phyloP scores from a whole-genome alignment of 2,329 filamentous ascomycete genomes.

The Colletotrichum godetiae region DNA sequence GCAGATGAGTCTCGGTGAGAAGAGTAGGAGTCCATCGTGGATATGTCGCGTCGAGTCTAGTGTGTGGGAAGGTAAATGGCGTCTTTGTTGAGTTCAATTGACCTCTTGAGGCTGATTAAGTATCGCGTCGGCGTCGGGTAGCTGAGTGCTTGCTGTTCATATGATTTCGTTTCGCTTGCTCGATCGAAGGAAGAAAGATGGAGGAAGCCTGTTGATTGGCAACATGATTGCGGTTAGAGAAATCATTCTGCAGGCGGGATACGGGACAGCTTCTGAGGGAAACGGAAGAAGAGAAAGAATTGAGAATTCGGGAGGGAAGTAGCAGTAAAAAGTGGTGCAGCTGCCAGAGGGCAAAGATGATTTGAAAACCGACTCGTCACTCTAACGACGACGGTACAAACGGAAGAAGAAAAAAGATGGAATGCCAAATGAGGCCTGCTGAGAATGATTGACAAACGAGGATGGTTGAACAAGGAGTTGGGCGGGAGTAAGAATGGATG shows the following conservation, averaged over 20 bases:
- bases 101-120: constrained; percentile 35
- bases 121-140: constrained; percentile 38
- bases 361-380: constrained; percentile 20
- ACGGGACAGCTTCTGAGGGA: constrained; percentile 33
- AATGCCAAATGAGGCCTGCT: constrained; percentile 22
- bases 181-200: constrained; percentile 40
- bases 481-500: constrained; percentile 18
- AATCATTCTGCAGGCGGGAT: constrained; percentile 51
- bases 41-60: not conserved
- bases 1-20: constrained; percentile 63
- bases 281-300: constrained; percentile 33
- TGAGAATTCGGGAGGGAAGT: constrained; percentile 26
- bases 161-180: constrained; percentile 39
- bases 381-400: constrained; percentile 21
- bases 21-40: constrained; percentile 65
- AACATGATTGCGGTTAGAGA: constrained; percentile 68
- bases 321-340: constrained; percentile 32
- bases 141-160: constrained; percentile 41
- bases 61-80: not conserved
- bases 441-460: constrained; percentile 32
- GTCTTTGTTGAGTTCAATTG: constrained; percentile 17
- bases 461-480: constrained; percentile 26
- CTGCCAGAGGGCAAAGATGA: constrained; percentile 33
- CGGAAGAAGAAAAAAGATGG: constrained; percentile 27
- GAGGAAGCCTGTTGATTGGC: constrained; percentile 60